Percentiles rank a stretch among this genome's conserved stretches.
Conservation (phyloP, 2,329 filamentous ascomycete species). For the Alternaria sp. region DNA sequence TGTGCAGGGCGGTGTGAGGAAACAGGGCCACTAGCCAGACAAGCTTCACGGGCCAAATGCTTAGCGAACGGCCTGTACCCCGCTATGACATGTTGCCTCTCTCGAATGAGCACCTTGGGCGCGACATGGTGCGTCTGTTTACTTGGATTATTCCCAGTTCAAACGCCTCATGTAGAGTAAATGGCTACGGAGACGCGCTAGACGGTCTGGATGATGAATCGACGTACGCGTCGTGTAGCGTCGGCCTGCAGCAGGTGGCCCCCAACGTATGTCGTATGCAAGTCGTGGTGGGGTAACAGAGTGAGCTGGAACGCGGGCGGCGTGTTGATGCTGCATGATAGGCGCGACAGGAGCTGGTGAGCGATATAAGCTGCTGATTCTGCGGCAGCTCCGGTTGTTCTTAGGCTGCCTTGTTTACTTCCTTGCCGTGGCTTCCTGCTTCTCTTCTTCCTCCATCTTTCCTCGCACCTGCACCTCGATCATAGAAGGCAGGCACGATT, state of each 20-base stretch:
- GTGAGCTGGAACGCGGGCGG: constrained; percentile 5
- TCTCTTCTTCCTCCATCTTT: not conserved
- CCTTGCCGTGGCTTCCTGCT: not conserved
- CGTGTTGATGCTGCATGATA: constrained; percentile 1
- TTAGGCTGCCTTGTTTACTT: not conserved
- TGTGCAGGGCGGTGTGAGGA: constrained; percentile 12
- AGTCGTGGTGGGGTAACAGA: constrained; percentile 22
- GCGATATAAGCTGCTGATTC: constrained; percentile 17
- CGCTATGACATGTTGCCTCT: constrained; percentile 13
- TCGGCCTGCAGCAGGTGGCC: constrained; percentile 4
- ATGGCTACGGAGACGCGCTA: not conserved
- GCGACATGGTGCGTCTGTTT: not conserved
- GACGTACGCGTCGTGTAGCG: constrained; percentile 4
- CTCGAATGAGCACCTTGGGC: constrained; percentile 10
- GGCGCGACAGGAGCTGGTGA: not conserved
- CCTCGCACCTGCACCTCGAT: not conserved
- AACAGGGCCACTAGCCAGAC: constrained; percentile 6
- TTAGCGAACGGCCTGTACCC: constrained; percentile 19
- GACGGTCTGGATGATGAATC: not conserved
- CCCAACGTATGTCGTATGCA: constrained; percentile 6
- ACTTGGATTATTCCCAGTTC: not conserved
- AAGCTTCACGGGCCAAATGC: constrained; percentile 28
- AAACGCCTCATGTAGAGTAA: not conserved
- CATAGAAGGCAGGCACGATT: not conserved
- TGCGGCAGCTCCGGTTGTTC: not conserved